Conservation (phyloP, 192 early-diverging fungal species). For the Phycomyces nitens region DNA sequence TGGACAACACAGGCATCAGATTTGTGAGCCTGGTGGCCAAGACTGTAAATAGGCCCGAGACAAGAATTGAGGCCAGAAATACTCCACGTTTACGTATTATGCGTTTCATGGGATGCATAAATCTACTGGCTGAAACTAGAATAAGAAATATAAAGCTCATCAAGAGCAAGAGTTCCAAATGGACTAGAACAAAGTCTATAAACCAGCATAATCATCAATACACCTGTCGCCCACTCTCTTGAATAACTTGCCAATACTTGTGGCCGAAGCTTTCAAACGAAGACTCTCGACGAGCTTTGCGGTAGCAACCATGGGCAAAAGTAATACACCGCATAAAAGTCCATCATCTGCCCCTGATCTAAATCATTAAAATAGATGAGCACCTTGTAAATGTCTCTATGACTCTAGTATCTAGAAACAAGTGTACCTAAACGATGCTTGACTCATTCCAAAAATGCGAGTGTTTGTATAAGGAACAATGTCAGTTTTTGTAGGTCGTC, state of each 20-base stretch:
- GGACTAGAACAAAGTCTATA: slow-evolving; percentile 18
- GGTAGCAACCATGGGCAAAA: slow-evolving; percentile 50
- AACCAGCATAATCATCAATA: not conserved
- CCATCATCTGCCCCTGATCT: slow-evolving; percentile 57
- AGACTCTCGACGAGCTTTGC: slow-evolving; percentile 47
- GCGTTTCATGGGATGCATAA: slow-evolving; percentile 19
- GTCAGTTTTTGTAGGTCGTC: not conserved
- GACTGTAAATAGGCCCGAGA: slow-evolving; percentile 24
- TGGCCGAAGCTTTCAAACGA: slow-evolving; percentile 20
- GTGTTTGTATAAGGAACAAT: not conserved
- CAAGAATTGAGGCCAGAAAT: slow-evolving; percentile 20
- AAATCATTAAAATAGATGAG: not conserved
- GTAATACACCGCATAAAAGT: slow-evolving; percentile 46
- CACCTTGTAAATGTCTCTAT: not conserved
- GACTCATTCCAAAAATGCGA: slow-evolving; percentile 24
- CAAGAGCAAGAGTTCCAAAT: slow-evolving; percentile 36
- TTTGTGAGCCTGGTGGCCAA: slow-evolving; percentile 18
- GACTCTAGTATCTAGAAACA: not conserved
- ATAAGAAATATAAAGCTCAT: slow-evolving; percentile 29
- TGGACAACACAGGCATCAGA: slow-evolving; percentile 9
- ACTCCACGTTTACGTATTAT: slow-evolving; percentile 29
- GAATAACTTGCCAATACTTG: slow-evolving; percentile 27
- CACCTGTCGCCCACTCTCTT: no score
- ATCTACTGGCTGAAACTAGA: slow-evolving; percentile 13
- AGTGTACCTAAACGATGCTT: slow-evolving; percentile 19